phyloP scores from a whole-genome alignment of 2,329 filamentous ascomycete species.

The Spiromastix sp. region DNA sequence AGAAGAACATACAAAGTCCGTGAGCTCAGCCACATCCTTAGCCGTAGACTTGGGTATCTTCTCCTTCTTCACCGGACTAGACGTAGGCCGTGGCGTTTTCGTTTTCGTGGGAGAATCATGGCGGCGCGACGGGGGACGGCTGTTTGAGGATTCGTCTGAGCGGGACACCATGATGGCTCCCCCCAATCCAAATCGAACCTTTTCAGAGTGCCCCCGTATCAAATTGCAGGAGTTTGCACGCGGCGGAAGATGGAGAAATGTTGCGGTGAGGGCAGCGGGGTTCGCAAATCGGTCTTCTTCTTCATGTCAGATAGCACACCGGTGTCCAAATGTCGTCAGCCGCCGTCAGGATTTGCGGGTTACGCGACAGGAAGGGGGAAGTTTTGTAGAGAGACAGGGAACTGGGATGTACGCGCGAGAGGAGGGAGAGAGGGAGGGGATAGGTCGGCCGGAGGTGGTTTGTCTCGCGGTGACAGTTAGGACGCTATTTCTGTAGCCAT shows the following conservation, averaged over 20 bases:
- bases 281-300: slow-evolving; percentile 11
- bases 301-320: slow-evolving; percentile 15
- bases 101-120: slow-evolving; percentile 28
- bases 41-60: slow-evolving; percentile 41
- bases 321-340: neutral
- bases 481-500: too few relatives aligned
- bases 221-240: too few relatives aligned
- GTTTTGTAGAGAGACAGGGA: neutral
- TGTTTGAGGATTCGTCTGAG: slow-evolving; percentile 24
- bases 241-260: slow-evolving; percentile 10
- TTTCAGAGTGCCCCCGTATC: too few relatives aligned
- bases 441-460: too few relatives aligned
- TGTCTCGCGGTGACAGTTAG: too few relatives aligned
- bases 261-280: slow-evolving; percentile 11
- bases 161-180: slow-evolving; percentile 32
- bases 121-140: slow-evolving; percentile 25
- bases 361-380: slow-evolving; percentile 2
- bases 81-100: slow-evolving; percentile 26
- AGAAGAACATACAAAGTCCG: slow-evolving; percentile 34
- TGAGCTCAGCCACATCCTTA: slow-evolving; percentile 42
- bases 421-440: neutral
- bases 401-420: neutral
- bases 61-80: slow-evolving; percentile 39
- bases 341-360: neutral
- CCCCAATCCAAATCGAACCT: too few relatives aligned